Evolutionary conservation across 305 asterid genomes (phyloP).

Genomic region (Salvia sclarea): DNA sequence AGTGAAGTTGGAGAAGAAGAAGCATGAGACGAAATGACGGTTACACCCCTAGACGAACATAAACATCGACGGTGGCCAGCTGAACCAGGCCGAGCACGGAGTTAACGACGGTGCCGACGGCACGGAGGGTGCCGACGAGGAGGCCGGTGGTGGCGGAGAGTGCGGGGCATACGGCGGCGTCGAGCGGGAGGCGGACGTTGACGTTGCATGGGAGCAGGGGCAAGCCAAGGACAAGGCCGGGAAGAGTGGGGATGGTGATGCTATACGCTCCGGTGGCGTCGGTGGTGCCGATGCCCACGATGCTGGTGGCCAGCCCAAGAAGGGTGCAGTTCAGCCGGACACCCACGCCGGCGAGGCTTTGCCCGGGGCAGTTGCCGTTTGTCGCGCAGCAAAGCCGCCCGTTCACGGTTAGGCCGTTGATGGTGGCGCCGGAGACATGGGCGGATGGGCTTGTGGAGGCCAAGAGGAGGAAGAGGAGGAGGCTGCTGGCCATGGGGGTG

Average conservation of each 20-base stretch:
- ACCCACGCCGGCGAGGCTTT: neutral
- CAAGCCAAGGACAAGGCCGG: neutral
- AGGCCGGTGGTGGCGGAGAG: slow-evolving; percentile 16
- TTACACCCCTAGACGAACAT: neutral
- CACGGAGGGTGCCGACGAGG: neutral
- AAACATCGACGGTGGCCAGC: neutral
- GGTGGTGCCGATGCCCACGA: slow-evolving; percentile 15
- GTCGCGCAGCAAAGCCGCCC: slow-evolving; percentile 22
- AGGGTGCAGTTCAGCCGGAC: slow-evolving; percentile 6
- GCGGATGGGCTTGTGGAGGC: too few species aligned
- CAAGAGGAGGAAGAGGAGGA: too few species aligned
- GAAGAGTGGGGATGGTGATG: neutral
- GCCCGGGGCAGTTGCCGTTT: slow-evolving; percentile 24
- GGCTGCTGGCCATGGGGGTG: too few species aligned
- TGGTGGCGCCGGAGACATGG: too few species aligned
- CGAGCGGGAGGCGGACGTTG: neutral
- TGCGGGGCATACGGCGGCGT: neutral
- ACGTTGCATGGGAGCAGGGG: neutral
- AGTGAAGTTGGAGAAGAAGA: neutral
- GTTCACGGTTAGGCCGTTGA: neutral
- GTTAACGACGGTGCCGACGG: neutral
- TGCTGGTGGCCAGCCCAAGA: neutral
- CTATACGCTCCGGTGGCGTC: slow-evolving; percentile 9
- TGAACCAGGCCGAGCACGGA: slow-evolving; percentile 9
- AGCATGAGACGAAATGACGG: neutral